Base-by-base conservation (phyloP, 2,329 filamentous ascomycete species). In the Aspergillus sp. region DNA sequence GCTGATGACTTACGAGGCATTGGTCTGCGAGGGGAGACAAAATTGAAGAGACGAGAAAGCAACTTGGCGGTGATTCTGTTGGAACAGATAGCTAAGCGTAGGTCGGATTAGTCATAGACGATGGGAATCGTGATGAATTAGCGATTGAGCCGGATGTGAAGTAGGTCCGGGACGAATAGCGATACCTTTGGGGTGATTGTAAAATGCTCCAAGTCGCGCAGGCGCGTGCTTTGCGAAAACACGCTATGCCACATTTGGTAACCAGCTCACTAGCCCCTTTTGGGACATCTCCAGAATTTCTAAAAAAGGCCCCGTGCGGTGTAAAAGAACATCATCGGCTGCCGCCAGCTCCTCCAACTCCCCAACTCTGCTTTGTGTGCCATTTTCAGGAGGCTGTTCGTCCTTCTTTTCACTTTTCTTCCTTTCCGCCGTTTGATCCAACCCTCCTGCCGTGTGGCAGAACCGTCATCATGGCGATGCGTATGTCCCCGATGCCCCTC, bases 381-480 rank as follows among this genome's bases (percentile, higher is more conserved):
- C 45, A 44, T 57, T 45, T 44, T 40, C 47, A 40, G 50, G 53
- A 50, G 47, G 21, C 41, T 47, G 19, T 51, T 53, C 50, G 9
- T 60, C 40, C 53, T 56, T 16, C 16, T 44, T 25, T 31, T 56
- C 32, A 23, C 25, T 36, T 47, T 45, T 54, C 49, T 48, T 55
- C 31, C 32, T 21, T 53, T 53, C 47, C 17, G 44, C 34, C 31
- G 49, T 54, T 50, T 50, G 21, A 54, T 41, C 48, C 49, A 50
- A 41, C 55, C 49, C 50, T 50, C 49, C 64, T 68, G 64, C 66
- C 67, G 49, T 55, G 59, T 63, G 69, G 67, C 66, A 67, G 60
- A 64, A 14, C 62, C 64, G 65, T 71, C 67, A 75, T 71, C 44
- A 77, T 77, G 75, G 74, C 75, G 55, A 77, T 77, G 75, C 73